Percentiles rank a stretch among this genome's conserved stretches.
Evolutionary conservation across 306 rosid genomes (phyloP).

Genomic region (Dalbergia cochinchinensis): DNA sequence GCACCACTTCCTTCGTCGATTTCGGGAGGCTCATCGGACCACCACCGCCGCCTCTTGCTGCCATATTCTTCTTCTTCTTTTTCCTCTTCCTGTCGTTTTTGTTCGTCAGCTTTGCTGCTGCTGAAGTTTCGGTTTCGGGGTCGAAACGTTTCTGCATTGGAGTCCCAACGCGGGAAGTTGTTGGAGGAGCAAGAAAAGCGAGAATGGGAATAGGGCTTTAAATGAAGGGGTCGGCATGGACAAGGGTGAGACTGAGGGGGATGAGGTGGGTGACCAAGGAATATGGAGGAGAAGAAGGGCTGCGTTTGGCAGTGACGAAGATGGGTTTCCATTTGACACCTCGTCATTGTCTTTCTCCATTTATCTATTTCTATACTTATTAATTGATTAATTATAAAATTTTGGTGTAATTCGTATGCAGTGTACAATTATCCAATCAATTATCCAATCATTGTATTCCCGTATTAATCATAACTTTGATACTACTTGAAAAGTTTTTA

Average conservation of each 20-base stretch:
- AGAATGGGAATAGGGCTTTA: constrained; percentile 37
- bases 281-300: constrained; percentile 36
- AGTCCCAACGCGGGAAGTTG: constrained; percentile 78
- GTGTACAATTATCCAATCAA: too few relatives aligned
- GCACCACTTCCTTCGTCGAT: constrained; percentile 62
- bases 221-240: constrained; percentile 57
- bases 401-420: too few relatives aligned
- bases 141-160: constrained; percentile 72
- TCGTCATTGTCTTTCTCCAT: constrained; percentile 49
- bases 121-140: constrained; percentile 57
- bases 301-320: constrained; percentile 40
- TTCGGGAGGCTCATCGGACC: constrained; percentile 69
- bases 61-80: constrained; percentile 46
- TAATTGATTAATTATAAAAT: neutral
- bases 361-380: neutral
- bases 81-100: constrained; percentile 41
- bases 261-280: constrained; percentile 33
- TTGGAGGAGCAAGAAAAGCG: constrained; percentile 55
- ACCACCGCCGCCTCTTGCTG: constrained; percentile 78
- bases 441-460: too few relatives aligned
- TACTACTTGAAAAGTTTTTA: too few relatives aligned
- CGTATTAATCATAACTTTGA: too few relatives aligned
- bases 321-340: constrained; percentile 74
- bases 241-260: constrained; percentile 5
- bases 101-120: constrained; percentile 37